A percentile compares a stretch with the other conserved stretches of the same genome.
Evolutionary conservation across 2,329 filamentous ascomycete species (phyloP).

Genomic region (Neonectria magnoliae): DNA sequence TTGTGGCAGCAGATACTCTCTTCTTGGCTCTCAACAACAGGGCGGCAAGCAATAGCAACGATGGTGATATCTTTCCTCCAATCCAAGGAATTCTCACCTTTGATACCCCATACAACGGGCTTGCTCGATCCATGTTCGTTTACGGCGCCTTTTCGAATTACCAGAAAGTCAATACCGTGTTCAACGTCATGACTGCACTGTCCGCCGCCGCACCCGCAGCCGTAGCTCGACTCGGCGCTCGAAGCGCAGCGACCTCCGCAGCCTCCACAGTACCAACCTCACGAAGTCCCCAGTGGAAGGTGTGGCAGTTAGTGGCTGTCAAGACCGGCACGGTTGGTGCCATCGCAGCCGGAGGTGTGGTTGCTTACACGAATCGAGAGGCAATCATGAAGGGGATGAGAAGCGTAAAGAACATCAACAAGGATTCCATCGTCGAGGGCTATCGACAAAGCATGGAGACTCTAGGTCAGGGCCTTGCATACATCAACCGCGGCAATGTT

Average conservation of each 20-base stretch:
- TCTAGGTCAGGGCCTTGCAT: slow-evolving; percentile 64
- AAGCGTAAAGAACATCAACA: slow-evolving; percentile 58
- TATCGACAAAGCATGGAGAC: slow-evolving; percentile 61
- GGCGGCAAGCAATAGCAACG: slow-evolving; percentile 49
- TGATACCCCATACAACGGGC: slow-evolving; percentile 84
- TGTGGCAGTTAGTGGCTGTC: slow-evolving; percentile 74
- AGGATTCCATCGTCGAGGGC: slow-evolving; percentile 57
- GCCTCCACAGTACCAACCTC: slow-evolving; percentile 35
- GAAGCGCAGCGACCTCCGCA: slow-evolving; percentile 20
- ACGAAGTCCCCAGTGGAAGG: slow-evolving; percentile 57
- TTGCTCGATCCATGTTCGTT: slow-evolving; percentile 68
- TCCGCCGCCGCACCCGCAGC: slow-evolving; percentile 59
- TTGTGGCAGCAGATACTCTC: slow-evolving; percentile 85
- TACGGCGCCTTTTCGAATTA: slow-evolving; percentile 70
- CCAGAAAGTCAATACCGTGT: slow-evolving; percentile 64
- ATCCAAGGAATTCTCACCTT: slow-evolving; percentile 85
- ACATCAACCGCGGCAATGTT: slow-evolving; percentile 67
- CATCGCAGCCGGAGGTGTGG: slow-evolving; percentile 82
- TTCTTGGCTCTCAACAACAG: slow-evolving; percentile 76
- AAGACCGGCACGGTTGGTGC: slow-evolving; percentile 84
- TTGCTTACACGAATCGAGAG: slow-evolving; percentile 81
- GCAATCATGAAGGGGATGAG: slow-evolving; percentile 65
- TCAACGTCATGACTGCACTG: slow-evolving; percentile 66
- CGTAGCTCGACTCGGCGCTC: slow-evolving; percentile 46
- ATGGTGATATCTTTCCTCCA: slow-evolving; percentile 75